These are phyloP conservation scores for Curvularia hawaiiensis DNA, from an alignment of 2,329 filamentous ascomycete genomes.

Conservation along the genomic window DNA sequence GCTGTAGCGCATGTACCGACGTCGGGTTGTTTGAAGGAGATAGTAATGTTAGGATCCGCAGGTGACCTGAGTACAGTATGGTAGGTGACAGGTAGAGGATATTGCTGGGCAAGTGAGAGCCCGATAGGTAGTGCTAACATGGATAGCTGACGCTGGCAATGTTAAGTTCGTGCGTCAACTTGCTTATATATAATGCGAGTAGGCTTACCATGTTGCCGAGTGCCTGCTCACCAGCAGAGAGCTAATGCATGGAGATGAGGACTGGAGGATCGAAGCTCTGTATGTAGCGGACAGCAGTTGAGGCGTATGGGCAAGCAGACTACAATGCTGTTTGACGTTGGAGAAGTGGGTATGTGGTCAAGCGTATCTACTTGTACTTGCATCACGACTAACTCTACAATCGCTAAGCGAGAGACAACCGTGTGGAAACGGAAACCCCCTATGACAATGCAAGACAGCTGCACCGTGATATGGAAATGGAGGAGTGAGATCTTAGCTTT, in stretches of 20 bases:
- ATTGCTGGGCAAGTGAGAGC: conserved; percentile 48
- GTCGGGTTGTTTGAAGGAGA: conserved; percentile 69
- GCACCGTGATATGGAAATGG: not conserved
- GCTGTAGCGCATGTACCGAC: conserved; percentile 68
- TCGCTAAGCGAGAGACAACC: not conserved
- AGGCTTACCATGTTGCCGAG: conserved; percentile 11
- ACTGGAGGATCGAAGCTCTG: conserved; percentile 13
- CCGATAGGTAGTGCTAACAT: conserved; percentile 16
- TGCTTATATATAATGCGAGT: not conserved
- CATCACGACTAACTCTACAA: conserved; percentile 2
- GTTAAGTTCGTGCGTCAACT: not conserved
- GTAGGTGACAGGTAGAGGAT: conserved; percentile 47
- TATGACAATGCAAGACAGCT: conserved; percentile 7
- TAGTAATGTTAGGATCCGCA: conserved; percentile 66
- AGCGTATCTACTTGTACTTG: conserved; percentile 3
- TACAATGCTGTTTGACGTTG: not conserved
- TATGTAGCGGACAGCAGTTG: not conserved
- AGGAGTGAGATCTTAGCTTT: not conserved
- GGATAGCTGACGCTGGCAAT: conserved; percentile 9
- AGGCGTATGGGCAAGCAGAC: not conserved
- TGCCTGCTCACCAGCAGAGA: conserved; percentile 8
- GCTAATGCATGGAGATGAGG: conserved; percentile 21
- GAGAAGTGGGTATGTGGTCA: not conserved
- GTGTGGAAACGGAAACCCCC: conserved; percentile 1
- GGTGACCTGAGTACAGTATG: conserved; percentile 65